Evolutionary conservation across 805 yeast genomes (phyloP).

Genomic region (Candida anglica): DNA sequence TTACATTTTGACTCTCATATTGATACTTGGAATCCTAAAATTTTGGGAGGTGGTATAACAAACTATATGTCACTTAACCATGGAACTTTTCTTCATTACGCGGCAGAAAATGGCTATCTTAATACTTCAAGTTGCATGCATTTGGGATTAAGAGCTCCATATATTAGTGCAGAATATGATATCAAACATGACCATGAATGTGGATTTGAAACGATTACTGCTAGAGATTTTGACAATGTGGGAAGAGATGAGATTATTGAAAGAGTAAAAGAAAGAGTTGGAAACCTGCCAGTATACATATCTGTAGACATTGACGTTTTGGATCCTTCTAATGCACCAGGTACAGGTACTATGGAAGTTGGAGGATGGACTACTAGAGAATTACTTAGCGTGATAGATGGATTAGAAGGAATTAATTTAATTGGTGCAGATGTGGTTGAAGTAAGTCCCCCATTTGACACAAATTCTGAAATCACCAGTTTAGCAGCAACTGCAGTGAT

Average conservation of each 20-base stretch:
- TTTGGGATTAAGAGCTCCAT: slow-evolving; percentile 66
- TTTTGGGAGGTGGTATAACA: slow-evolving; percentile 59
- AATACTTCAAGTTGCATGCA: slow-evolving; percentile 48
- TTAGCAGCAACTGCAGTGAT: slow-evolving; percentile 64
- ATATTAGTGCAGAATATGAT: slow-evolving; percentile 36
- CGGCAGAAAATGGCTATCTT: slow-evolving; percentile 62
- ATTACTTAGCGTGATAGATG: slow-evolving; percentile 54
- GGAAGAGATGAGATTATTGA: slow-evolving; percentile 36
- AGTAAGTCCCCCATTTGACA: slow-evolving; percentile 63
- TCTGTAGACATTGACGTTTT: slow-evolving; percentile 58
- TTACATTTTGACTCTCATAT: slow-evolving; percentile 66
- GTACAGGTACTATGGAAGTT: slow-evolving; percentile 75
- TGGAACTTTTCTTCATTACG: slow-evolving; percentile 69
- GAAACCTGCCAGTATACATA: slow-evolving; percentile 40
- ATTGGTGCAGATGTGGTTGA: slow-evolving; percentile 80
- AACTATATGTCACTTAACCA: slow-evolving; percentile 59
- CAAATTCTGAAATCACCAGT: slow-evolving; percentile 57
- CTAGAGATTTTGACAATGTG: slow-evolving; percentile 42
- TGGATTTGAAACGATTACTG: slow-evolving; percentile 44
- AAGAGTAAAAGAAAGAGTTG: slow-evolving; percentile 30
- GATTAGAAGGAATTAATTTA: slow-evolving; percentile 53
- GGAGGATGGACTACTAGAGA: slow-evolving; percentile 75
- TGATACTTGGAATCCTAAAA: slow-evolving; percentile 67
- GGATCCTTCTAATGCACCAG: slow-evolving; percentile 74
- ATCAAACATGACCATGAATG: slow-evolving; percentile 45